phyloP scores from a whole-genome alignment of 2,329 filamentous ascomycete genomes.

The Arthrobotrys sinensis region DNA sequence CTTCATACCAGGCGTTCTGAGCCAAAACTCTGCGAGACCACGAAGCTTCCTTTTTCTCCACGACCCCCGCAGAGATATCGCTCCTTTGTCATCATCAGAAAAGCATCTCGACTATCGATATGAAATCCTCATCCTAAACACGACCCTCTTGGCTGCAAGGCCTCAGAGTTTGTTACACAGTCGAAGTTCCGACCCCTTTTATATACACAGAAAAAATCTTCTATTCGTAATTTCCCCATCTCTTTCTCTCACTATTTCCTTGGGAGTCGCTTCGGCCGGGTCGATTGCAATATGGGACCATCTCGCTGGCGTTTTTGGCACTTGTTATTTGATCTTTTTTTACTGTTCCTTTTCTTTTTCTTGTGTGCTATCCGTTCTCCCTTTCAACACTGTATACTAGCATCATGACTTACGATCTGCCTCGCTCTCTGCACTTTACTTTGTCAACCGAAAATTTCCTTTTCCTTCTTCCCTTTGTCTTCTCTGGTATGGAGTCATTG shows the following conservation, averaged over 20 bases:
- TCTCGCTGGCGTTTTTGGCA: slow-evolving; percentile 60
- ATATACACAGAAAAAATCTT: slow-evolving; percentile 24
- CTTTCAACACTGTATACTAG: slow-evolving; percentile 51
- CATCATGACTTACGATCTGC: slow-evolving; percentile 57
- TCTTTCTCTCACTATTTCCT: slow-evolving; percentile 50
- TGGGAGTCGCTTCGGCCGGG: slow-evolving; percentile 61
- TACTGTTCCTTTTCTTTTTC: background rate
- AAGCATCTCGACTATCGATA: slow-evolving; percentile 10
- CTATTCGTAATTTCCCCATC: slow-evolving; percentile 40
- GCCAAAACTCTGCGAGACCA: slow-evolving; percentile 1
- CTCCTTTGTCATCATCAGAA: background rate
- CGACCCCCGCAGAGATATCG: slow-evolving; percentile 8
- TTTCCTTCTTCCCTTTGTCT: slow-evolving; percentile 58
- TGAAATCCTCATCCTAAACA: background rate
- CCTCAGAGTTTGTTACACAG: background rate
- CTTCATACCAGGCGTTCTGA: slow-evolving; percentile 5
- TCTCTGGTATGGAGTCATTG: slow-evolving; percentile 61
- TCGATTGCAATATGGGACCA: slow-evolving; percentile 61
- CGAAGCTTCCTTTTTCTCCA: slow-evolving; percentile 11
- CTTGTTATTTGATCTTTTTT: slow-evolving; percentile 16
- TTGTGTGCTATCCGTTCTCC: slow-evolving; percentile 21
- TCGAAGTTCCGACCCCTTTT: slow-evolving; percentile 20
- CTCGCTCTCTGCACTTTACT: slow-evolving; percentile 32
- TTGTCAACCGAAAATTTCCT: slow-evolving; percentile 36
- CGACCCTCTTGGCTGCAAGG: background rate